A percentile compares a stretch with the other conserved stretches of the same genome.
These are phyloP conservation scores for Scalesia atractyloides DNA, from an alignment of 129 eudicot genomes.

Conservation along the genomic window DNA sequence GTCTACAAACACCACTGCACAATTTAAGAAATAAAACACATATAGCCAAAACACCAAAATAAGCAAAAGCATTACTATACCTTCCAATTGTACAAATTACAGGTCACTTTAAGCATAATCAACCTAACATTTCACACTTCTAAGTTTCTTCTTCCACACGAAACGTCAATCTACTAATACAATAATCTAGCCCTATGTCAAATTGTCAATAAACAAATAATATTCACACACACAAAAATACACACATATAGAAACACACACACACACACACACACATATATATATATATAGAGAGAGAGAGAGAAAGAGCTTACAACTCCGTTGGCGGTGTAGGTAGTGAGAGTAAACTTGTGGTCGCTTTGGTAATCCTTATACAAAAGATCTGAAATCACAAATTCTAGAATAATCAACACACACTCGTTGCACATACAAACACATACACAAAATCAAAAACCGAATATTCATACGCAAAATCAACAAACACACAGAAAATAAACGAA, in stretches of 20 bases:
- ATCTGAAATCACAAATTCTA: conserved; percentile 48
- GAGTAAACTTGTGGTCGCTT: conserved; percentile 73
- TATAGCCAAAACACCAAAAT: not conserved
- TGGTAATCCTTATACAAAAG: conserved; percentile 86
- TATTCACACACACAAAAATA: too few relatives aligned
- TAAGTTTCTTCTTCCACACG: conserved; percentile 18
- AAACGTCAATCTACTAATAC: conserved; percentile 14
- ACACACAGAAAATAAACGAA: not conserved
- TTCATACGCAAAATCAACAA: too few relatives aligned
- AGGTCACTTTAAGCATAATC: not conserved
- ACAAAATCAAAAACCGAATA: conserved; percentile 12
- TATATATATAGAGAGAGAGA: not conserved
- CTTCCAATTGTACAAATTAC: conserved; percentile 12
- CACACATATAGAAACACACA: conserved; percentile 2
- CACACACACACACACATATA: not conserved
- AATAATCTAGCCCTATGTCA: not conserved
- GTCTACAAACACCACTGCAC: conserved; percentile 4
- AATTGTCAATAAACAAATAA: too few relatives aligned
- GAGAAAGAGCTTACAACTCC: conserved; percentile 57
- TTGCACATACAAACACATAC: conserved; percentile 9
- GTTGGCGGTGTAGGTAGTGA: conserved; percentile 65
- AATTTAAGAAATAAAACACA: not conserved
- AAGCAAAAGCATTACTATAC: not conserved
- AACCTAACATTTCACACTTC: conserved; percentile 14
- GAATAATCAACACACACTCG: conserved; percentile 10